Evolutionary conservation across 139 green algal species (phyloP).

Genomic region (Klebsormidium nitens): DNA sequence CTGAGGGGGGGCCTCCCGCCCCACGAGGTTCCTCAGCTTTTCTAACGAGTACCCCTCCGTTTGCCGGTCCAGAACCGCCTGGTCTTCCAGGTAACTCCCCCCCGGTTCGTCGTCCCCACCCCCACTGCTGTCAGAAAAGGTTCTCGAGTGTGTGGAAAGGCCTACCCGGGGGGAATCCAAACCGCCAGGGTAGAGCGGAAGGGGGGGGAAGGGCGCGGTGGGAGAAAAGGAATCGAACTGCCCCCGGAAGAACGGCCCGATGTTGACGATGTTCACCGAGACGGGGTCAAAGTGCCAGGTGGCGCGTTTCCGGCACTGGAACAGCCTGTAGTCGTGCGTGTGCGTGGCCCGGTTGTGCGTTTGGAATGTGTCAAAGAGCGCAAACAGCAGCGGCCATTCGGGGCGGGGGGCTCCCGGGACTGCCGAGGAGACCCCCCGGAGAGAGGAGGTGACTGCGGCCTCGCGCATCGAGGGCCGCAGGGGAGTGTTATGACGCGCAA

Average conservation of each 20-base stretch:
- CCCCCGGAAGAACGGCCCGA: constrained; percentile 16
- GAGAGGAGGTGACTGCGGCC: constrained; percentile 3
- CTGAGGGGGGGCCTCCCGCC: too few species aligned
- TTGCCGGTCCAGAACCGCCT: too few species aligned
- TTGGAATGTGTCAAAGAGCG: constrained; percentile 3
- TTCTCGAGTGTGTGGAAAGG: too few species aligned
- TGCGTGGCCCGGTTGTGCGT: neutral
- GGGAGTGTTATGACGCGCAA: constrained; percentile 12
- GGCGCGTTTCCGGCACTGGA: constrained; percentile 10
- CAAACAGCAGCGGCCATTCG: constrained; percentile 1
- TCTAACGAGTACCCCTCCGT: too few species aligned
- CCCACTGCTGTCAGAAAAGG: too few species aligned
- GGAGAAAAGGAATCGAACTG: constrained; percentile 28
- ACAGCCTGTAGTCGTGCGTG: constrained; percentile 22
- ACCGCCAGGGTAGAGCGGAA: too few species aligned
- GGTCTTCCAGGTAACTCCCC: too few species aligned
- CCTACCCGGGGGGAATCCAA: too few species aligned
- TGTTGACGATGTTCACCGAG: constrained; percentile 22
- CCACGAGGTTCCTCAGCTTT: too few species aligned
- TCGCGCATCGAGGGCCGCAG: constrained; percentile 23
- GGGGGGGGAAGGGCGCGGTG: constrained; percentile 11
- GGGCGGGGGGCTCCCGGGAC: neutral
- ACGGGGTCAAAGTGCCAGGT: neutral
- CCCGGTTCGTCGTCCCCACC: too few species aligned
- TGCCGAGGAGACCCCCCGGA: neutral